Evolutionary conservation across 2,329 filamentous ascomycete species (phyloP).

Genomic region (Colletotrichum gigasporum): DNA sequence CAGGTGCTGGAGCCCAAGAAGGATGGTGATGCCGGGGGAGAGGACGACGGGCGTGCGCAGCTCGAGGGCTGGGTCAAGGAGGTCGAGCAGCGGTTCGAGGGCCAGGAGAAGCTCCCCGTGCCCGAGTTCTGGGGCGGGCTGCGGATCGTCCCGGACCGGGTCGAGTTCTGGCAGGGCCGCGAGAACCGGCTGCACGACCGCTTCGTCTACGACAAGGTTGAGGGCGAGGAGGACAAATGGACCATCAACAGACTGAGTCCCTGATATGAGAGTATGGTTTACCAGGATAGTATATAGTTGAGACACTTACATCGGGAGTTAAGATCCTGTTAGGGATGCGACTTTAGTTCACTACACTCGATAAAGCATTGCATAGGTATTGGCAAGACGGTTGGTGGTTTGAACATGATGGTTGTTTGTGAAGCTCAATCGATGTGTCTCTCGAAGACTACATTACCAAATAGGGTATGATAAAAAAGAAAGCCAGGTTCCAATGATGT

Average conservation of each 20-base stretch:
- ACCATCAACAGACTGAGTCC: slow-evolving; percentile 79
- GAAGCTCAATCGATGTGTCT: slow-evolving; percentile 7
- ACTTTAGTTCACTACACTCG: not conserved
- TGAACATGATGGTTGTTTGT: not conserved
- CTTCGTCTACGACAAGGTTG: slow-evolving; percentile 80
- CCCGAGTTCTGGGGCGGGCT: slow-evolving; percentile 96
- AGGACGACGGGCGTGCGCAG: slow-evolving; percentile 75
- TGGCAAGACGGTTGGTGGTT: not conserved
- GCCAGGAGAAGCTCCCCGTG: slow-evolving; percentile 82
- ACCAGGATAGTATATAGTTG: not conserved
- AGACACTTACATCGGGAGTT: too few species aligned
- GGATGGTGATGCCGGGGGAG: slow-evolving; percentile 42
- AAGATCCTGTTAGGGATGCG: not conserved
- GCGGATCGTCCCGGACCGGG: slow-evolving; percentile 81
- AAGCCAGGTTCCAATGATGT: not conserved
- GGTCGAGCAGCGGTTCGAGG: slow-evolving; percentile 78
- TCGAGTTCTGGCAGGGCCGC: slow-evolving; percentile 98
- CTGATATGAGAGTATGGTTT: slow-evolving; percentile 43
- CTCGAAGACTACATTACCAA: slow-evolving; percentile 23
- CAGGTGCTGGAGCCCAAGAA: slow-evolving; percentile 68
- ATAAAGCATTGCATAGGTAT: too few species aligned
- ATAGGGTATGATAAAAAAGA: slow-evolving; percentile 24
- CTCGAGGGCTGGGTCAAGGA: slow-evolving; percentile 83
- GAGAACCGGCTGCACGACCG: slow-evolving; percentile 92
- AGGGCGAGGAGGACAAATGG: slow-evolving; percentile 62